A percentile compares a stretch with the other conserved stretches of the same genome.
Conservation (phyloP, 441 rosid genomes). For the Corymbia calophylla region DNA sequence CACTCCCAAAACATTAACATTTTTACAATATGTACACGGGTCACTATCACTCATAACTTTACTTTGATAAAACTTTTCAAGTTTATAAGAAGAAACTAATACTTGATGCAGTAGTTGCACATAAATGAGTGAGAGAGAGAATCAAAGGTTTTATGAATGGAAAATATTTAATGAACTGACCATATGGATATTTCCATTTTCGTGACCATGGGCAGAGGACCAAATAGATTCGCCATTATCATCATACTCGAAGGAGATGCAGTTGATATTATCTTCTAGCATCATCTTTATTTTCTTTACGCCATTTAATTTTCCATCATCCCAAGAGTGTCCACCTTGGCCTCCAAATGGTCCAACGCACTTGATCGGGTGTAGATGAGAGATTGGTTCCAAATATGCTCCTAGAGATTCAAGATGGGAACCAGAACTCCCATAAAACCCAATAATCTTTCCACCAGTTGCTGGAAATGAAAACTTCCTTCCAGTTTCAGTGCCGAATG, state of each 20-base stretch:
- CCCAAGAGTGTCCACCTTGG: background rate
- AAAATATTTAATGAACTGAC: background rate
- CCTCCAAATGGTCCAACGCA: background rate
- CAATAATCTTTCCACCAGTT: background rate
- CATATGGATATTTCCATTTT: background rate
- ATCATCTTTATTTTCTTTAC: background rate
- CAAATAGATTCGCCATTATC: background rate
- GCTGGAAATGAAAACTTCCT: background rate
- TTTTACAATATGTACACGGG: background rate
- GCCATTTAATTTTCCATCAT: background rate
- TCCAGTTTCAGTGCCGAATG: background rate
- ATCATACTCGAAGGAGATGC: background rate
- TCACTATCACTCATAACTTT: background rate
- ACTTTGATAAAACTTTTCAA: background rate
- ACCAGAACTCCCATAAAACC: background rate
- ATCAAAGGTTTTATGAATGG: background rate
- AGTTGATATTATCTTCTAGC: background rate
- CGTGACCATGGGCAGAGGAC: background rate
- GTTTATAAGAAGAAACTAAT: background rate
- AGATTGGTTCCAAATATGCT: background rate
- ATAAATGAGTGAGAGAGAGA: background rate
- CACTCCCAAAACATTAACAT: background rate
- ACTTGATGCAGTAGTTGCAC: background rate
- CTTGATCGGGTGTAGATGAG: background rate
- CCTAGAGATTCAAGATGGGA: background rate